Percentiles rank a stretch among this genome's conserved stretches.
Evolutionary conservation across 257 asterid species (phyloP).

Genomic region (Solanum ahanhuiri): DNA sequence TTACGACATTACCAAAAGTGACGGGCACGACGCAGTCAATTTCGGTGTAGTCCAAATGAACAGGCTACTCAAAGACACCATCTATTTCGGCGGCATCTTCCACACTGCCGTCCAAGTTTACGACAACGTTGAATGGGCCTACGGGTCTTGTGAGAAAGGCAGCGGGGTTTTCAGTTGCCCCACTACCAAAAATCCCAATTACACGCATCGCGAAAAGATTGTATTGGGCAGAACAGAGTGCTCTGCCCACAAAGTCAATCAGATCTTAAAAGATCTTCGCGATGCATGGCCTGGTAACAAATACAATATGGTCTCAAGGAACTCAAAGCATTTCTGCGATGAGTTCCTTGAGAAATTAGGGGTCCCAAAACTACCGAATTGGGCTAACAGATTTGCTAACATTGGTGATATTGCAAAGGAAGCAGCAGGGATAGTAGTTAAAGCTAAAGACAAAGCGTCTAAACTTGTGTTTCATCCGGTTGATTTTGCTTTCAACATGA

Average conservation of each 20-base stretch:
- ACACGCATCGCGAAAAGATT: not conserved
- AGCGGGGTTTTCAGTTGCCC: not conserved
- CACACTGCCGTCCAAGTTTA: constrained; percentile 1
- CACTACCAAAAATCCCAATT: not conserved
- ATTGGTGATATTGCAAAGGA: not conserved
- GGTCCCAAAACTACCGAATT: not conserved
- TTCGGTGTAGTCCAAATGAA: not conserved
- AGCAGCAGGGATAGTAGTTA: not conserved
- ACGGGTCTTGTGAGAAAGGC: not conserved
- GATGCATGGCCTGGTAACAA: not conserved
- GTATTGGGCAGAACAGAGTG: not conserved
- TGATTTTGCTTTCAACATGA: not conserved
- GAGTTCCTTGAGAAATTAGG: not conserved
- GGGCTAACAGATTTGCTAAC: constrained; percentile 2
- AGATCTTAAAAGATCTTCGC: not conserved
- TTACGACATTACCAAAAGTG: not conserved
- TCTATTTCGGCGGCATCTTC: constrained; percentile 1
- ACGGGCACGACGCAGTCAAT: not conserved
- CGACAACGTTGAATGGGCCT: constrained; percentile 4
- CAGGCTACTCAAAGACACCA: not conserved
- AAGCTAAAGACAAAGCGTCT: not conserved
- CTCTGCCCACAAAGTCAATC: not conserved
- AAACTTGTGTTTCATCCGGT: not conserved
- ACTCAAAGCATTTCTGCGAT: not conserved
- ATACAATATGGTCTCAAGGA: not conserved